phyloP scores from a whole-genome alignment of 345 rosid species.

The Syzygium jambos region DNA sequence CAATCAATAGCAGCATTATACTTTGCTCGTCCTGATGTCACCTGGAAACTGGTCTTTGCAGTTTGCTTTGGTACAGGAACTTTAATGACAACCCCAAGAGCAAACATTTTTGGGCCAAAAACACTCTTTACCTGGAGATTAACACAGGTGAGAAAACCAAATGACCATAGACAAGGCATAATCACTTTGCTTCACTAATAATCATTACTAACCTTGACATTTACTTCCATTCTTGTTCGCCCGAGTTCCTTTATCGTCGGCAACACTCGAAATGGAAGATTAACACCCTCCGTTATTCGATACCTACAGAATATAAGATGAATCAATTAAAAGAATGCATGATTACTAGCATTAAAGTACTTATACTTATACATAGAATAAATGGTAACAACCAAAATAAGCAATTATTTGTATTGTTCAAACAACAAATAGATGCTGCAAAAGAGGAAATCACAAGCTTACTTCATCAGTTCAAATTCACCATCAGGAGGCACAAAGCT shows the following conservation, averaged over 20 bases:
- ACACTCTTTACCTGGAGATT: constrained; percentile 92
- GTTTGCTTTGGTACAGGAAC: constrained; percentile 99
- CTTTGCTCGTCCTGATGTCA: constrained; percentile 92
- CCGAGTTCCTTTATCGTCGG: constrained; percentile 99
- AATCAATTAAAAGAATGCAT: neutral
- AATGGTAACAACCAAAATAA: neutral
- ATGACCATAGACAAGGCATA: constrained; percentile 7
- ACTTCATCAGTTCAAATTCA: constrained; percentile 99
- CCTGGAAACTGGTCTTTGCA: constrained; percentile 96
- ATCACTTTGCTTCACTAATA: constrained; percentile 1
- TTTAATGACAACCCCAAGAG: constrained; percentile 96
- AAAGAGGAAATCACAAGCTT: constrained; percentile 19
- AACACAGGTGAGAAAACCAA: constrained; percentile 5
- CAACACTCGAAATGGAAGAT: constrained; percentile 93
- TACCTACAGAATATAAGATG: constrained; percentile 35
- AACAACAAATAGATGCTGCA: neutral
- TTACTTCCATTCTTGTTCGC: constrained; percentile 99
- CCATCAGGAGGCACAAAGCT: constrained; percentile 99
- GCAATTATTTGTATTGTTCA: neutral
- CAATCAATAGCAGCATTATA: constrained; percentile 94
- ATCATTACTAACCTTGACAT: constrained; percentile 65
- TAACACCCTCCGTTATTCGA: constrained; percentile 97
- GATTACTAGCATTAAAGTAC: neutral
- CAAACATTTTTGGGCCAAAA: constrained; percentile 99
- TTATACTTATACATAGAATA: neutral